Percentiles rank a stretch among this genome's conserved stretches.
Conservation (phyloP, 2,329 filamentous ascomycete species). For the Cercospora janseana region DNA sequence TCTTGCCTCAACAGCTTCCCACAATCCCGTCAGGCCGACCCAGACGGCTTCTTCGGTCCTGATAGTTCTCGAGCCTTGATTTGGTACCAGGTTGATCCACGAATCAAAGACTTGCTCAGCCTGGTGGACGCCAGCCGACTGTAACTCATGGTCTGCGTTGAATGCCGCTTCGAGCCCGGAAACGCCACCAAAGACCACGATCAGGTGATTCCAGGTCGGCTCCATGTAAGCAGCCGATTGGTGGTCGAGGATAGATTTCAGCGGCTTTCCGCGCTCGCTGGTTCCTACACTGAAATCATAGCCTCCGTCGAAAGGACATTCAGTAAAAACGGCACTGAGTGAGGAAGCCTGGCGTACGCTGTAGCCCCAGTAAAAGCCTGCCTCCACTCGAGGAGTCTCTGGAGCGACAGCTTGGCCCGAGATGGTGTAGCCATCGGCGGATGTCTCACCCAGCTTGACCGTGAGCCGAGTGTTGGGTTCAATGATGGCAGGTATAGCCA, state of each 20-base stretch:
- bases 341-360: conserved; percentile 63
- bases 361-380: conserved; percentile 86
- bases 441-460: conserved; percentile 58
- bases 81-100: conserved; percentile 78
- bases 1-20: conserved; percentile 41
- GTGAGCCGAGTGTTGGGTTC: conserved; percentile 72
- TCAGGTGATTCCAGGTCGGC: conserved; percentile 58
- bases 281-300: conserved; percentile 84
- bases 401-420: conserved; percentile 55
- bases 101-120: conserved; percentile 73
- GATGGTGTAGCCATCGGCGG: conserved; percentile 23
- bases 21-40: conserved; percentile 69
- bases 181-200: conserved; percentile 79
- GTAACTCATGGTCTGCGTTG: conserved; percentile 58
- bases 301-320: conserved; percentile 69
- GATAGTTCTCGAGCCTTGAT: conserved; percentile 78
- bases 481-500: conserved; percentile 58
- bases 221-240: conserved; percentile 47
- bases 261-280: conserved; percentile 65
- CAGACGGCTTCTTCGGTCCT: conserved; percentile 80
- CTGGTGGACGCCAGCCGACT: conserved; percentile 61
- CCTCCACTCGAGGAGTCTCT: conserved; percentile 66
- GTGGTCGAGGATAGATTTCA: conserved; percentile 37
- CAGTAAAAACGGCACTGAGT: conserved; percentile 73
- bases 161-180: conserved; percentile 75